Base-by-base conservation (phyloP, 306 rosid species). In the Castanea mollissima region DNA sequence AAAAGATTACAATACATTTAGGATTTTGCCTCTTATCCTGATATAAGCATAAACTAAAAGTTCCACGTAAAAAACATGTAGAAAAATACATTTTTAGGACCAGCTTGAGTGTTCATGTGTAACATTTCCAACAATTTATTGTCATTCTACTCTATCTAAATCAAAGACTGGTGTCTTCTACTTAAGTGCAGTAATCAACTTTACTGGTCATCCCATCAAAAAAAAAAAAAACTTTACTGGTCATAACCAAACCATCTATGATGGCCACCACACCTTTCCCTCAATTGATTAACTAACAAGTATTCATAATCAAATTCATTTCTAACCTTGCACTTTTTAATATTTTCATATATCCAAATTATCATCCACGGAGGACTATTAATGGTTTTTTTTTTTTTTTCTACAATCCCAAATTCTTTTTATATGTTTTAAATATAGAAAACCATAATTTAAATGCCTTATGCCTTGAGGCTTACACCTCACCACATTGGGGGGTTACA, bases 1-100 rank as follows among this genome's bases (percentile, higher is more conserved):
- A 5, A 46, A 75, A 78, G 62, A 65, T 34, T 65, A 65, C 3
- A 3, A 62, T 58, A 62, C 69, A 38, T 70, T 79, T 79, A 77
- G 76, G 55, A 64, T 41, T 13, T 41, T 44, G 23, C 68, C 55
- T 38, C 49, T 20, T 51, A 34, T 18, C 29, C 73, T 18, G 23
- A 34, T 18, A 65, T 65, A 31, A 65, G 23, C 23, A 18, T 32
- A 65, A 65, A 65, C 34, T 6, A 15, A 65, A 34, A 32, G 5
- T 32, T 8, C 5, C 0, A 13, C 0, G 9, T 16, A 65, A 65
- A 32, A 6, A 31, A 4, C 18, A 18, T 3, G 6, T 31, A 31
- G 46, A 32, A 31, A 65, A 15, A 18, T 14, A 7, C 32, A 16
- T 65, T 20, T n/a, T 16, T 13, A 1, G 46, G 49, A 31, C 13